Percentiles rank a stretch among this genome's conserved stretches.
These are phyloP conservation scores for Tothia fuscella DNA, from an alignment of 2,329 filamentous ascomycete species.

Conservation along the genomic window DNA sequence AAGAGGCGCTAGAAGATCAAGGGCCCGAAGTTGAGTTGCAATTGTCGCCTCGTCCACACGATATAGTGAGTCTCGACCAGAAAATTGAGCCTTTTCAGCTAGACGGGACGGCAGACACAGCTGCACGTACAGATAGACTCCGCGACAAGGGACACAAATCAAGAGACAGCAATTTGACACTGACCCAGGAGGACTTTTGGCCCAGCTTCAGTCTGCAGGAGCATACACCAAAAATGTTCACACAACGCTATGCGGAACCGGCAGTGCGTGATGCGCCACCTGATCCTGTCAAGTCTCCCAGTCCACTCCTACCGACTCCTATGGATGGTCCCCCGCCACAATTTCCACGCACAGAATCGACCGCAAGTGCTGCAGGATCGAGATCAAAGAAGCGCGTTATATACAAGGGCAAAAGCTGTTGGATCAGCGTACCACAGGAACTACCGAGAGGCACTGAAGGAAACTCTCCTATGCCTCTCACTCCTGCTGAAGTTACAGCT, in stretches of 20 bases:
- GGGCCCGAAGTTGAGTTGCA: slow-evolving; percentile 3
- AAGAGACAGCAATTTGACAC: slow-evolving; percentile 32
- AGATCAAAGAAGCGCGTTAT: slow-evolving; percentile 3
- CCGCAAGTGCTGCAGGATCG: neutral
- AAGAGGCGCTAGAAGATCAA: neutral
- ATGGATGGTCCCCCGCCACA: neutral
- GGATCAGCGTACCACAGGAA: slow-evolving; percentile 3
- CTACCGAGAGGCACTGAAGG: neutral
- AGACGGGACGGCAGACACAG: slow-evolving; percentile 6
- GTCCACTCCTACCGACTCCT: neutral
- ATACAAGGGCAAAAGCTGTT: slow-evolving; percentile 6
- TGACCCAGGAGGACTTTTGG: slow-evolving; percentile 40
- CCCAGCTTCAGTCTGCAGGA: slow-evolving; percentile 28
- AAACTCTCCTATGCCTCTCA: slow-evolving; percentile 5
- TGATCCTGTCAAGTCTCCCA: neutral
- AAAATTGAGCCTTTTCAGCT: slow-evolving; percentile 6
- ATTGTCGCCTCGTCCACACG: neutral
- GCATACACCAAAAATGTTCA: slow-evolving; percentile 29
- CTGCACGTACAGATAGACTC: slow-evolving; percentile 7
- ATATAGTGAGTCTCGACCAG: neutral
- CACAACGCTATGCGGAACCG: slow-evolving; percentile 27
- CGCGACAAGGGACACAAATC: slow-evolving; percentile 23
- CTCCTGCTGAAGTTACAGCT: slow-evolving; percentile 6
- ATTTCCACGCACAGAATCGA: slow-evolving; percentile 6
- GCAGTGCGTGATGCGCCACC: slow-evolving; percentile 21